Conservation (phyloP, 352 stramenopile genomes). For the Pythium periplocum region DNA sequence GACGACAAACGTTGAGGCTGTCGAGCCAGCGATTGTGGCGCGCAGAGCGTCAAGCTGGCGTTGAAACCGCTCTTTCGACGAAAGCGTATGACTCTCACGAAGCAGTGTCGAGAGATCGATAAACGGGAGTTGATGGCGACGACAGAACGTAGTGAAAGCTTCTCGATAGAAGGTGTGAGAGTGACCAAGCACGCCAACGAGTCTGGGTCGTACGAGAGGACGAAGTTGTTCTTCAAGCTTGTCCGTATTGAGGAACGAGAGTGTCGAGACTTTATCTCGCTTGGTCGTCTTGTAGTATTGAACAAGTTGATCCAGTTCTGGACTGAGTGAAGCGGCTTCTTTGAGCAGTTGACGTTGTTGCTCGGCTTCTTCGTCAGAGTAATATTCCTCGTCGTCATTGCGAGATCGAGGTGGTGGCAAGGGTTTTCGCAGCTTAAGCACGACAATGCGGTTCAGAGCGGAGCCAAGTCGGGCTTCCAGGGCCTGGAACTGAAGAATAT, state of each 20-base stretch:
- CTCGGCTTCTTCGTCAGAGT: constrained; percentile 50
- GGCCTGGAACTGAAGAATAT: constrained; percentile 19
- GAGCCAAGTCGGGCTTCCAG: constrained; percentile 25
- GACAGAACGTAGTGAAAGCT: constrained; percentile 18
- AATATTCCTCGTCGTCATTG: constrained; percentile 20
- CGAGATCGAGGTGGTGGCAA: constrained; percentile 13
- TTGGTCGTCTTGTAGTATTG: constrained; percentile 14
- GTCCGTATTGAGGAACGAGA: constrained; percentile 14
- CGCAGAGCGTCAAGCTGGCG: constrained; percentile 11
- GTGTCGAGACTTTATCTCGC: constrained; percentile 6
- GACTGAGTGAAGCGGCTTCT: constrained; percentile 22
- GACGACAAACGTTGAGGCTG: constrained; percentile 22
- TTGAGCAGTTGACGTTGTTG: constrained; percentile 13
- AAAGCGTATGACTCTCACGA: too few relatives aligned
- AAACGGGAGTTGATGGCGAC: constrained; percentile 20
- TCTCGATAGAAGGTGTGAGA: constrained; percentile 43
- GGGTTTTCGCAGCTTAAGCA: constrained; percentile 32
- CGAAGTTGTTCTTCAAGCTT: constrained; percentile 9
- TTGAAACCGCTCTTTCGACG: neutral
- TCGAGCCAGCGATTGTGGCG: constrained; percentile 17
- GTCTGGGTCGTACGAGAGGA: constrained; percentile 15
- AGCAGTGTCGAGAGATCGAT: constrained; percentile 14
- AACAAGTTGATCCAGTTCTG: constrained; percentile 28
- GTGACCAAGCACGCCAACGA: constrained; percentile 35
- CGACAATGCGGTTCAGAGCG: constrained; percentile 27